Percentiles rank a stretch among this genome's conserved stretches.
Evolutionary conservation across 2,329 filamentous ascomycete species (phyloP).

Genomic region (Apiospora pterosperma): DNA sequence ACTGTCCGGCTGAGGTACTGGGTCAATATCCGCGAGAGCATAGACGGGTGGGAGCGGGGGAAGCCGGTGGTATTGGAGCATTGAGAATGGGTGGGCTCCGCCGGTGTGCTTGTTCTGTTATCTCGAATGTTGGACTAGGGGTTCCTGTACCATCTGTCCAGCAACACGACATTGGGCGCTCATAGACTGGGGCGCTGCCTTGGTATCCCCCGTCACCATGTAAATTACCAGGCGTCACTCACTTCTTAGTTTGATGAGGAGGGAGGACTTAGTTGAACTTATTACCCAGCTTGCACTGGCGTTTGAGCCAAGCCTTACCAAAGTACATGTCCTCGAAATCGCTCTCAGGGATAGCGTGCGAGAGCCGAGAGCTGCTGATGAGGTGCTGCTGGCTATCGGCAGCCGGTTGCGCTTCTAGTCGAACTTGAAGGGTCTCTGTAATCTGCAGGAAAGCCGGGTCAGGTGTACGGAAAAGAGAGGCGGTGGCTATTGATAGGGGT

Average conservation of each 20-base stretch:
- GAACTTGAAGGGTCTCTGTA: not conserved
- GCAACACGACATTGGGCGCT: not conserved
- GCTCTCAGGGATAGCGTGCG: not conserved
- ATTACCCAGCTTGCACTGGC: not conserved
- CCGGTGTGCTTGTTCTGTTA: no score
- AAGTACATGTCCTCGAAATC: not conserved
- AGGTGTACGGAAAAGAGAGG: not conserved
- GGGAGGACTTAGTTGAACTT: not conserved
- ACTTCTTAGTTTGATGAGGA: not conserved
- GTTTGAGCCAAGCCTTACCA: not conserved
- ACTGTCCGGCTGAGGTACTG: conserved; percentile 82
- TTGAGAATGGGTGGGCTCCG: conserved; percentile 16
- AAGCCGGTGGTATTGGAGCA: conserved; percentile 56
- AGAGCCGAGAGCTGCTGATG: not conserved
- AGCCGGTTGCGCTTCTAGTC: not conserved
- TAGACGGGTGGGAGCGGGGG: conserved; percentile 82
- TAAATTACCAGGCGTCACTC: no score
- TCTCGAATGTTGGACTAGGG: not conserved
- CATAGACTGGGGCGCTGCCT: not conserved
- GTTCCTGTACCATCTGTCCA: not conserved
- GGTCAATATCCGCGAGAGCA: conserved; percentile 78
- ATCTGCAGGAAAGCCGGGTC: not conserved
- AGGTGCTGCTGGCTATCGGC: not conserved
- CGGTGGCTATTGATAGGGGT: not conserved
- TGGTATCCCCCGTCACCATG: not conserved